Base-by-base conservation (phyloP, 129 eudicot genomes). In the Cynara cardunculus region DNA sequence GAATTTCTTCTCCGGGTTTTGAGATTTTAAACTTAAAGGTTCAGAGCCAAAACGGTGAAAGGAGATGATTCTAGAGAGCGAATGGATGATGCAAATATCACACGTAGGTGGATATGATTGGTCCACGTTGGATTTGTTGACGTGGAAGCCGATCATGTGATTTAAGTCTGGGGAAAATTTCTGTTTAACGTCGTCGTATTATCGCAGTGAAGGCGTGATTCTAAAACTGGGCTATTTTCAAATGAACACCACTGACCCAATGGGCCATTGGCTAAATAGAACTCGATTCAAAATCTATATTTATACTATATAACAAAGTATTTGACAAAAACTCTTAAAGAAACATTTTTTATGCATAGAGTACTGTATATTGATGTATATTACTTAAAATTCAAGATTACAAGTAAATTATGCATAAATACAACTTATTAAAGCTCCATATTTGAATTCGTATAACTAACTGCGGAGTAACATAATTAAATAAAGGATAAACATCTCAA, bases 81-180 rank as follows among this genome's bases (percentile, higher is more conserved):
- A n/a, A 21, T 69, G 75, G 25, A 35, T 76, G 72, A 76, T 19
- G 71, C 27, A 5, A 4, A 76, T 28, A 13, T 76, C 24, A 22
- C 35, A 32, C 72, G 59, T 59, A 24, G 71, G 22, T 19, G 24
- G 21, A 61, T 11, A 32, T 62, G 22, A 76, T 76, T 76, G 80
- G 80, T 76, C 53, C 80, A 76, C 53, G 59, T 76, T 2, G 71
- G 80, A 76, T 21, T 21, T 3, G 25, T 31, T 76, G 71, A 76
- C 71, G 80, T 76, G 72, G 80, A 56, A 56, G 65, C 53, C 16
- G 53, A 41, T 4, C 53, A 16, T 41, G 53, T 10, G 59, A 46
- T 46, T 13, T 46, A 14, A 7, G 62, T 1, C 18, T 53, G 21
- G 7, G 62, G 59, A 19, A 5, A 53, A 16, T 53, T 53, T 18